Conservation (phyloP, 306 rosid species). For the Rosa persica region DNA sequence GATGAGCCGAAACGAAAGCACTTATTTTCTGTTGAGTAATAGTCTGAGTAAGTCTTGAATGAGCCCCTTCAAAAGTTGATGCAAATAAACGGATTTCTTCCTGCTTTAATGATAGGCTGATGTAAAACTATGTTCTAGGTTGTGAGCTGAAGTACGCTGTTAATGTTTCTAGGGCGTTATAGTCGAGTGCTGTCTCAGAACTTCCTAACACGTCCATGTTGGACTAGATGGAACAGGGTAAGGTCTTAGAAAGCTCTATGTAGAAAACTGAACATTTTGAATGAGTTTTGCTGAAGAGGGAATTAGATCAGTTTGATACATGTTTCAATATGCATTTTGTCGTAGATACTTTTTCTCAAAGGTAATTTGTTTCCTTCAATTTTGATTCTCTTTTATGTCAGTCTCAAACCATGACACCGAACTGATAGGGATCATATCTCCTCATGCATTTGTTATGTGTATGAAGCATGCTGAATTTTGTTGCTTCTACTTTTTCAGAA, state of each 20-base stretch:
- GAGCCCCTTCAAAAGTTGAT: neutral
- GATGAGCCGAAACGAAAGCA: neutral
- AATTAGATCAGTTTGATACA: neutral
- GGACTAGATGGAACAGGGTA: neutral
- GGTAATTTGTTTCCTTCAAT: neutral
- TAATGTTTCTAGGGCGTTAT: neutral
- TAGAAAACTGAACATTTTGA: neutral
- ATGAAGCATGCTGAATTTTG: neutral
- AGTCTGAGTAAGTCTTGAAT: neutral
- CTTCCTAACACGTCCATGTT: neutral
- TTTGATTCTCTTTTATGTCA: neutral
- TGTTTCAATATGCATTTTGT: neutral
- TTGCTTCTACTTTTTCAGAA: no score
- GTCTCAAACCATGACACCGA: no score
- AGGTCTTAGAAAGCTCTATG: neutral
- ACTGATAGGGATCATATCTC: no score
- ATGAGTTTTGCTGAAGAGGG: neutral
- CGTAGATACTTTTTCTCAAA: neutral
- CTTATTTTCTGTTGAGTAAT: neutral
- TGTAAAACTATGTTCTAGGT: neutral
- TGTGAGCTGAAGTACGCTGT: neutral
- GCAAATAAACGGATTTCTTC: neutral
- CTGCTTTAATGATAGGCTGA: neutral
- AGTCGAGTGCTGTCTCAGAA: neutral
- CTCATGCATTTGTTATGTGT: neutral